These are phyloP conservation scores for Zelonia costaricensis DNA, from an alignment of 208 protist genomes.

Conservation along the genomic window DNA sequence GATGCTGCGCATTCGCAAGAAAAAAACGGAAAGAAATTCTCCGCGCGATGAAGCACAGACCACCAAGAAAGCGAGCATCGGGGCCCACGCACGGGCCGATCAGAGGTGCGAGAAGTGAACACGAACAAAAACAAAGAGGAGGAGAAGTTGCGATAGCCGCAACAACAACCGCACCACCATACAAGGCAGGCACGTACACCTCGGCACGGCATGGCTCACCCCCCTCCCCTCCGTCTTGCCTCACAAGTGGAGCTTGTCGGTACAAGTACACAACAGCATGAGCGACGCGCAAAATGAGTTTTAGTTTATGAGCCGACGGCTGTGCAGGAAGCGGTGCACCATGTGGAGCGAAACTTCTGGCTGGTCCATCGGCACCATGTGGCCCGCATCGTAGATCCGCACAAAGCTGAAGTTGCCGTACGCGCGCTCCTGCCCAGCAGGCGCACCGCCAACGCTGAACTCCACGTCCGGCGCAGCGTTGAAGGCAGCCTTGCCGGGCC, in stretches of 20 bases:
- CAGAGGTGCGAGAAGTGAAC: no score
- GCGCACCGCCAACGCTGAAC: conserved; percentile 27
- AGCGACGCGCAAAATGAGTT: no score
- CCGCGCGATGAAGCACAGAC: no score
- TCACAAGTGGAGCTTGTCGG: not conserved
- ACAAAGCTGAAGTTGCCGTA: conserved; percentile 72
- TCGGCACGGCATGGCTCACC: not conserved
- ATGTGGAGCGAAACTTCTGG: conserved; percentile 51
- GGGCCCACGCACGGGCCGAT: no score
- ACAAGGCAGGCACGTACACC: not conserved
- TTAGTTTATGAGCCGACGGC: no score
- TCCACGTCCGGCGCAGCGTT: conserved; percentile 30
- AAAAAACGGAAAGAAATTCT: no score
- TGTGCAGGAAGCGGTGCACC: conserved; percentile 43
- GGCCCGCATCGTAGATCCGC: conserved; percentile 77
- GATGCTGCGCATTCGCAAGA: no score
- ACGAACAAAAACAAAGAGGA: no score
- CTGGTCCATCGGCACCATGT: conserved; percentile 91
- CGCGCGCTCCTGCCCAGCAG: conserved; percentile 31
- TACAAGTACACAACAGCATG: no score
- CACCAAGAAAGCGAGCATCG: no score
- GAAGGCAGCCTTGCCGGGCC: conserved; percentile 68
- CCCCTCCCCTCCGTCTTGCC: not conserved
- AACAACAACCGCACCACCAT: not conserved
- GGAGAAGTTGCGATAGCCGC: no score